A percentile compares a stretch with the other conserved stretches of the same genome.
Evolutionary conservation across 305 asterid species (phyloP).

Genomic region (Plantago lanceolata): DNA sequence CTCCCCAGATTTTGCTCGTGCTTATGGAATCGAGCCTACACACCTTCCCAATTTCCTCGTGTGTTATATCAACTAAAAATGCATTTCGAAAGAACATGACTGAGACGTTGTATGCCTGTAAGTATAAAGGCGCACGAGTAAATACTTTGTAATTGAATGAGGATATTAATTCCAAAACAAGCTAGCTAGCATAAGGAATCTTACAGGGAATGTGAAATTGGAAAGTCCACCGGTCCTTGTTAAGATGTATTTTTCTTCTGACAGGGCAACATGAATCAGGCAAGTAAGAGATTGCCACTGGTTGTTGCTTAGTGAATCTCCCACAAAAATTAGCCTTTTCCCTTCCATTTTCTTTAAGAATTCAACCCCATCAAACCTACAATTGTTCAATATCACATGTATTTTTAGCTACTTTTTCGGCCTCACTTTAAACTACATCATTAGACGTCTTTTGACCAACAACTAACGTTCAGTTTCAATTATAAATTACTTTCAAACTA

Average conservation of each 20-base stretch:
- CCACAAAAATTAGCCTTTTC: constrained; percentile 56
- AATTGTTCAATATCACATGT: too few relatives aligned
- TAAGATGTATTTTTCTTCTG: constrained; percentile 34
- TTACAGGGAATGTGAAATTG: constrained; percentile 47
- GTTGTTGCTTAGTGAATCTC: constrained; percentile 62
- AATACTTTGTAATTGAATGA: not conserved
- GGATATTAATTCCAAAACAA: too few relatives aligned
- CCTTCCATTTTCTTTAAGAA: constrained; percentile 43
- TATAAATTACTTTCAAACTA: too few relatives aligned
- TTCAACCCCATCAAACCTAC: constrained; percentile 48
- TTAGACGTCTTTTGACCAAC: too few relatives aligned
- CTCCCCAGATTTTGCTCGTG: constrained; percentile 32
- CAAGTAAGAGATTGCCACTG: constrained; percentile 73
- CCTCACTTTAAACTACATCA: too few relatives aligned
- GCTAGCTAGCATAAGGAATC: not conserved
- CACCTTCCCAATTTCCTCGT: constrained; percentile 39
- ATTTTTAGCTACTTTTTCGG: too few relatives aligned
- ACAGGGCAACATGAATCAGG: constrained; percentile 48
- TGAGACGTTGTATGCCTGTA: constrained; percentile 37
- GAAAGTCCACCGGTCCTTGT: constrained; percentile 29
- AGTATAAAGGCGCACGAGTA: too few relatives aligned
- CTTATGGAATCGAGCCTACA: constrained; percentile 40
- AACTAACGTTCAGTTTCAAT: too few relatives aligned
- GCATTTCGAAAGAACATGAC: constrained; percentile 40
- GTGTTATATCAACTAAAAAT: constrained; percentile 39